phyloP scores from a whole-genome alignment of 306 rosid genomes.

The Vigna angularis region DNA sequence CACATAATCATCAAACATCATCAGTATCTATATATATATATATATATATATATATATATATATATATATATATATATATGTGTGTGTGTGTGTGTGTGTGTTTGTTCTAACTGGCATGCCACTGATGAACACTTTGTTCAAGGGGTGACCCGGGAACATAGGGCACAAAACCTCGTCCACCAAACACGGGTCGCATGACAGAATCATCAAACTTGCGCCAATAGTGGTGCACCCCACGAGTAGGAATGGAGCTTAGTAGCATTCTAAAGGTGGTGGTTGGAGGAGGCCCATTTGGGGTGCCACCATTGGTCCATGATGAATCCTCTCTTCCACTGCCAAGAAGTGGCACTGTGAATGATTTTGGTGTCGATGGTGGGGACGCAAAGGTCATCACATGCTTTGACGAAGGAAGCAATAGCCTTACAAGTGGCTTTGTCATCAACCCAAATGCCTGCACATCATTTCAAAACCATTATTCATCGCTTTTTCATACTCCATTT shows the following conservation, averaged over 20 bases:
- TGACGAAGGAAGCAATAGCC: conserved; percentile 77
- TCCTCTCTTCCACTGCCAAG: conserved; percentile 61
- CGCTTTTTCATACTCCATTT: conserved; percentile 12
- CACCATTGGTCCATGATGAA: conserved; percentile 49
- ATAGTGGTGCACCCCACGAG: conserved; percentile 76
- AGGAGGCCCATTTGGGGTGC: conserved; percentile 40
- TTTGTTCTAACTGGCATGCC: conserved; percentile 41
- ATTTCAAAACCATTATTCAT: conserved; percentile 35
- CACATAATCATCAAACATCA: conserved; percentile 27
- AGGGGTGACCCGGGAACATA: conserved; percentile 83
- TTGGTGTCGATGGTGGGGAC: conserved; percentile 75
- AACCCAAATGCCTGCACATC: conserved; percentile 85
- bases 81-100: too few relatives aligned
- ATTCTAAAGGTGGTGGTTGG: conserved; percentile 60
- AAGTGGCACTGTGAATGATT: conserved; percentile 71
- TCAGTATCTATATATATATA: neutral
- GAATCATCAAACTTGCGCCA: conserved; percentile 90
- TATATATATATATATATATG: neutral
- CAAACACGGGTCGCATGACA: conserved; percentile 91
- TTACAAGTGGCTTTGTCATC: conserved; percentile 92
- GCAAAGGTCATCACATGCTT: conserved; percentile 53
- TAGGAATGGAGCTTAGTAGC: conserved; percentile 62
- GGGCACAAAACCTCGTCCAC: conserved; percentile 95
- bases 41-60: neutral
- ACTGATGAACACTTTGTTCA: conserved; percentile 59